Conservation (phyloP, 2,329 filamentous ascomycete genomes). For the Amesomyces nigricolor region DNA sequence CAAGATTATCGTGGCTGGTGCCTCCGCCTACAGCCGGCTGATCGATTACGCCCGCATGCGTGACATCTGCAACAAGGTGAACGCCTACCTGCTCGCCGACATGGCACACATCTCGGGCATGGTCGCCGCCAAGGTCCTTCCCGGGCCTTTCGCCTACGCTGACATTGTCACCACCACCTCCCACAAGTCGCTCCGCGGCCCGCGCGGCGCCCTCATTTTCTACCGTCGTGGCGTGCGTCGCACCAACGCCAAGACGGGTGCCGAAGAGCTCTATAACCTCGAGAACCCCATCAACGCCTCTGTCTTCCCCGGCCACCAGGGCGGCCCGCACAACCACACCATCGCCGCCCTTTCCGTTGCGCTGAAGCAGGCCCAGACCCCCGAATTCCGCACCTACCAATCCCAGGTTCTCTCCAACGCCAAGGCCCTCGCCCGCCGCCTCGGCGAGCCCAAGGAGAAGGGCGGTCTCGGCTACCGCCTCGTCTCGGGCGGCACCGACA, state of each 20-base stretch:
- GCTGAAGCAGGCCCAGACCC: constrained; percentile 82
- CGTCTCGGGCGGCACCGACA: constrained; percentile 92
- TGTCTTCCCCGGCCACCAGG: constrained; percentile 97
- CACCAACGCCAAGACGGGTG: constrained; percentile 77
- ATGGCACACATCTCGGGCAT: constrained; percentile 97
- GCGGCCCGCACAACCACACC: constrained; percentile 97
- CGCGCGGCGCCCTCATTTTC: constrained; percentile 96
- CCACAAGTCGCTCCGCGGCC: constrained; percentile 94
- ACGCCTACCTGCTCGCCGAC: constrained; percentile 88
- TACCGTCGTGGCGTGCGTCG: constrained; percentile 87
- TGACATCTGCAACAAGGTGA: constrained; percentile 82
- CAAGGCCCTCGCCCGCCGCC: constrained; percentile 70
- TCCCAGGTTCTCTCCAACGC: constrained; percentile 84
- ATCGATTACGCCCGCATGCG: constrained; percentile 95
- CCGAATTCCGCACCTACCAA: constrained; percentile 92
- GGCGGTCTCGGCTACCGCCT: constrained; percentile 79
- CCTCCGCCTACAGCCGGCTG: constrained; percentile 90
- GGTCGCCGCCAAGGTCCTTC: constrained; percentile 85
- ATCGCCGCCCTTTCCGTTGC: constrained; percentile 94
- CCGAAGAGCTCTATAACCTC: constrained; percentile 81
- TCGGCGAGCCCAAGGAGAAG: constrained; percentile 64
- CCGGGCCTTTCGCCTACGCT: constrained; percentile 80
- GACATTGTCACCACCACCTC: constrained; percentile 97
- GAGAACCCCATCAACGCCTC: constrained; percentile 92
- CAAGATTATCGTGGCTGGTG: constrained; percentile 91